Percentiles rank a stretch among this genome's conserved stretches.
Conservation (phyloP, 352 stramenopile genomes). For the Phytophthora palmivora region DNA sequence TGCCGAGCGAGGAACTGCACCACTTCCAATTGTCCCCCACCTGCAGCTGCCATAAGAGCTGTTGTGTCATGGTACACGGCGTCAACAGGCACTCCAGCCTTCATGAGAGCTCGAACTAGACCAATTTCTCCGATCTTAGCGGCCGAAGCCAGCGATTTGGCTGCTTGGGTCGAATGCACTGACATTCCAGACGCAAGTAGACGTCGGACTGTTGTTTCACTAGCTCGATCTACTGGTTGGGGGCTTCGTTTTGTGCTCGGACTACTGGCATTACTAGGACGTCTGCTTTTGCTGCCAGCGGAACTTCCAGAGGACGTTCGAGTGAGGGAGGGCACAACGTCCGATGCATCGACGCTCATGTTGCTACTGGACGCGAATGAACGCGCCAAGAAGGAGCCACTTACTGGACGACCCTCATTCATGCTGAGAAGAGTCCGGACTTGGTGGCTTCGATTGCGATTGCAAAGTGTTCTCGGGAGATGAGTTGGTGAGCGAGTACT, state of each 20-base stretch:
- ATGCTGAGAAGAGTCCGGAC: neutral
- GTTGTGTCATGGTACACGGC: conserved; percentile 74
- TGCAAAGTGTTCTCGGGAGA: neutral
- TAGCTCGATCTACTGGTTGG: conserved; percentile 11
- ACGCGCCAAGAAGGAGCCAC: conserved; percentile 19
- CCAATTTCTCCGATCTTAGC: conserved; percentile 25
- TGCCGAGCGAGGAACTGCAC: conserved; percentile 66
- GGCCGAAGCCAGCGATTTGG: conserved; percentile 24
- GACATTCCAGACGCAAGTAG: conserved; percentile 26
- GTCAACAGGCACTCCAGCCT: conserved; percentile 29
- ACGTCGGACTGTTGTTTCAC: conserved; percentile 21
- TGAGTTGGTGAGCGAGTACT: neutral
- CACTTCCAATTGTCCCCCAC: conserved; percentile 86
- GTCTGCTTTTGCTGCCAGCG: conserved; percentile 6
- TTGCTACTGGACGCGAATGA: conserved; percentile 5
- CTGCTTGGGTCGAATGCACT: conserved; percentile 25
- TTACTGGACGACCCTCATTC: conserved; percentile 2
- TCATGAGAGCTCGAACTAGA: conserved; percentile 29
- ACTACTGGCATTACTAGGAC: conserved; percentile 7
- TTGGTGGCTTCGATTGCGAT: neutral
- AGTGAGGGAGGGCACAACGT: conserved; percentile 1
- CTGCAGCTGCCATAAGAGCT: conserved; percentile 88
- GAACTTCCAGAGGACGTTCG: conserved; percentile 12
- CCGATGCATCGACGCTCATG: conserved; percentile 5
- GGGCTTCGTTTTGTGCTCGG: conserved; percentile 6